Evolutionary conservation across 148 eudicot genomes (phyloP).

Genomic region (Chenopodium album): DNA sequence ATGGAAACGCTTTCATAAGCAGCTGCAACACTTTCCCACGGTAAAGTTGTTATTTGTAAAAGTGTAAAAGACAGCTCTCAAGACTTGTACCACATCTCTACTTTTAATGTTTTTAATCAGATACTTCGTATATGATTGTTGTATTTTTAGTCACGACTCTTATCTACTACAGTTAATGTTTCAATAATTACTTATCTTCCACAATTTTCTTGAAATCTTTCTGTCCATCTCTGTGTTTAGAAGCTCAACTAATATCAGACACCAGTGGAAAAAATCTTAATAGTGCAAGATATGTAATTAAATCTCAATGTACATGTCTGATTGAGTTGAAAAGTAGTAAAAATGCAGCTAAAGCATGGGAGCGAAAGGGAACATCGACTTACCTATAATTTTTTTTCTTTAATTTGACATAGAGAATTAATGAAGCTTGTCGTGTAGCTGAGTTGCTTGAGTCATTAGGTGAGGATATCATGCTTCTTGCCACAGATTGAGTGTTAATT

Average conservation of each 20-base stretch:
- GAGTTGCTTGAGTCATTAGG: not conserved
- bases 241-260: not conserved
- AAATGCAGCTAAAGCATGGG: not conserved
- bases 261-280: not conserved
- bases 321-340: not conserved
- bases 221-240: not conserved
- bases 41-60: slow-evolving; percentile 37
- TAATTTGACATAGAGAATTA: not conserved
- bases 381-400: not conserved
- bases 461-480: not conserved
- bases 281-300: not conserved
- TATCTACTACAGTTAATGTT: not conserved
- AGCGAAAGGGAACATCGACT: not conserved
- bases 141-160: not conserved
- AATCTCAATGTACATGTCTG: too few species aligned
- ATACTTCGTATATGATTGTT: not conserved
- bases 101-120: not conserved
- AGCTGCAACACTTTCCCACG: slow-evolving; percentile 93
- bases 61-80: not conserved
- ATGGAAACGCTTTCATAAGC: slow-evolving; percentile 98
- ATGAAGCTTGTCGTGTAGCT: not conserved
- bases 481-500: not conserved
- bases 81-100: not conserved
- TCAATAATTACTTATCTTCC: not conserved
- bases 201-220: not conserved